Evolutionary conservation across 2,329 filamentous ascomycete genomes (phyloP).

Genomic region (Clathrospora elynae): DNA sequence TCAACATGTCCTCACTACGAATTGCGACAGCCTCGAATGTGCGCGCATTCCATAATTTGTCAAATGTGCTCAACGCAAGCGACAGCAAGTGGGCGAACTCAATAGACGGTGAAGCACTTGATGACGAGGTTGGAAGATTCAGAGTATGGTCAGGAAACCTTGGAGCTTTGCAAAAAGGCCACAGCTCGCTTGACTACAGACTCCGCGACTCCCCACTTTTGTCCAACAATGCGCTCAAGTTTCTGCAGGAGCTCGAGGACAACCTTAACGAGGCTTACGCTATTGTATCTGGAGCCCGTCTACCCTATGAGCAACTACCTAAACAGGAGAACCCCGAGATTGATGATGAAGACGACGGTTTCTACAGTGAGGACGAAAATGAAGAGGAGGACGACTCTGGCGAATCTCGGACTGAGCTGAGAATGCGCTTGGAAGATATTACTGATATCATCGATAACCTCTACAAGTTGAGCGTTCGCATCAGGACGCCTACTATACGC

Average conservation of each 20-base stretch:
- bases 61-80: slow-evolving; percentile 22
- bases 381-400: slow-evolving; percentile 28
- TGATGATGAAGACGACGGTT: slow-evolving; percentile 33
- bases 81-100: slow-evolving; percentile 17
- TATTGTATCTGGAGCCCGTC: slow-evolving; percentile 34
- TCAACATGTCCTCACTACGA: slow-evolving; percentile 33
- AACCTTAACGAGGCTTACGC: slow-evolving; percentile 38
- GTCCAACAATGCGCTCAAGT: slow-evolving; percentile 41
- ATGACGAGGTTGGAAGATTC: slow-evolving; percentile 47
- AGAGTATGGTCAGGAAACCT: slow-evolving; percentile 46
- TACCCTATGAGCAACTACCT: slow-evolving; percentile 43
- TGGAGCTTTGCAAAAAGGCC: slow-evolving; percentile 46
- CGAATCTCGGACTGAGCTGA: slow-evolving; percentile 37
- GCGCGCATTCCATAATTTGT: slow-evolving; percentile 37
- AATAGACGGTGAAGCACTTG: slow-evolving; percentile 37
- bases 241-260: slow-evolving; percentile 39
- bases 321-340: slow-evolving; percentile 19
- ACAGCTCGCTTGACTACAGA: slow-evolving; percentile 46
- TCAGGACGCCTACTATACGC: slow-evolving; percentile 42
- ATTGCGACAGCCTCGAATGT: slow-evolving; percentile 38
- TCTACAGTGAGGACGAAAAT: slow-evolving; percentile 38
- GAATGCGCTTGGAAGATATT: slow-evolving; percentile 45
- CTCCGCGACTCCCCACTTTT: slow-evolving; percentile 45
- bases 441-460: slow-evolving; percentile 47
- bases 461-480: slow-evolving; percentile 47